Evolutionary conservation across 768 basidiomycete species (phyloP).

Genomic region (Gymnopilus junonius): DNA sequence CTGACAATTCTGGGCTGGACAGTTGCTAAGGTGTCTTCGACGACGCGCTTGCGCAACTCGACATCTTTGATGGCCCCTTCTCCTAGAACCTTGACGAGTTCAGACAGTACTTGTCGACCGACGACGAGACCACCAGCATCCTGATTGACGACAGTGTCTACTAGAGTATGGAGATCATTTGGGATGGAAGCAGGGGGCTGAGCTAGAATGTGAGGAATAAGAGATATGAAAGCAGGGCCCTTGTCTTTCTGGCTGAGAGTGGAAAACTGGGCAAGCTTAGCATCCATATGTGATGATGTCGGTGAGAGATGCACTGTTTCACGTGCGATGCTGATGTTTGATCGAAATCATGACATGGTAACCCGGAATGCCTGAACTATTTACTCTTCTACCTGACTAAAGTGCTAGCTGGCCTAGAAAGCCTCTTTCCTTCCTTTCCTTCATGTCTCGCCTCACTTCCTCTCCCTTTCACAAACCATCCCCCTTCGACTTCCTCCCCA

Average conservation of each 20-base stretch:
- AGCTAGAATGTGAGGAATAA: slow-evolving; percentile 70
- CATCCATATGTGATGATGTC: slow-evolving; percentile 47
- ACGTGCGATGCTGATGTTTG: slow-evolving; percentile 4
- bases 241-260: slow-evolving; percentile 84
- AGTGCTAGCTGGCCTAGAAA: neutral
- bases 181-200: slow-evolving; percentile 50
- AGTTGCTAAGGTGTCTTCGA: slow-evolving; percentile 73
- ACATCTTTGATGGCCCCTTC: slow-evolving; percentile 56
- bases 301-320: neutral
- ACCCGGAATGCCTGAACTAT: neutral
- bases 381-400: neutral
- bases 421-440: neutral
- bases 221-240: slow-evolving; percentile 69
- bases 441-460: slow-evolving; percentile 48
- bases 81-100: slow-evolving; percentile 74
- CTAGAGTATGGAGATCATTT: slow-evolving; percentile 67
- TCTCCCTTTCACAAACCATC: slow-evolving; percentile 50
- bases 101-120: slow-evolving; percentile 84
- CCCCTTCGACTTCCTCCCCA: slow-evolving; percentile 49
- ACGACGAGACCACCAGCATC: slow-evolving; percentile 85
- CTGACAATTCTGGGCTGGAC: slow-evolving; percentile 83
- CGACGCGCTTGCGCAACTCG: slow-evolving; percentile 69
- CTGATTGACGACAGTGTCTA: slow-evolving; percentile 83
- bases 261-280: slow-evolving; percentile 63
- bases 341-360: slow-evolving; percentile 4